phyloP scores from a whole-genome alignment of 495 filamentous ascomycete species.

The Sporormia fimetaria region DNA sequence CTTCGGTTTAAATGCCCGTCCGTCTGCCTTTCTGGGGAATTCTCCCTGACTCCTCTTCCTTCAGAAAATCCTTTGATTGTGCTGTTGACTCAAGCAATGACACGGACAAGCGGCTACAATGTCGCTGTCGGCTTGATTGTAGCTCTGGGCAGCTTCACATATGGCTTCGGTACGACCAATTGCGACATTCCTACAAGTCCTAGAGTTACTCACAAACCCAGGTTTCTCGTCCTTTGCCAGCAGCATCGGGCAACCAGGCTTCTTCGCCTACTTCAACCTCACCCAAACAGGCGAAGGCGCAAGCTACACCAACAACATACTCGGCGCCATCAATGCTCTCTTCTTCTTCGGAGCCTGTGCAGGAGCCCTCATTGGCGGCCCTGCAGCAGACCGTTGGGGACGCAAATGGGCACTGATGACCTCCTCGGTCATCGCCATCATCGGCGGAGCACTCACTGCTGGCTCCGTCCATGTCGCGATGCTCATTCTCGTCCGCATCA shows the following conservation, averaged over 20 bases:
- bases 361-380: conserved; percentile 20
- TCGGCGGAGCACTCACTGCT: conserved; percentile 26
- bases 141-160: conserved; percentile 26
- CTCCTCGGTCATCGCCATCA: conserved; percentile 13
- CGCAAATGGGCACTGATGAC: conserved; percentile 16
- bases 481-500: conserved; percentile 31
- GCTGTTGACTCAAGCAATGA: conserved; percentile 3
- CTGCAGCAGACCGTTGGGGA: conserved; percentile 22
- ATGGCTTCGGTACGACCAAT: conserved; percentile 16
- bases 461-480: conserved; percentile 27
- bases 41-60: neutral
- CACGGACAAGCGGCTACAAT: conserved; percentile 24
- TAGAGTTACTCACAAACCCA: neutral
- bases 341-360: conserved; percentile 25
- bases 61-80: neutral
- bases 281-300: conserved; percentile 13
- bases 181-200: neutral
- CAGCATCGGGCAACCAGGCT: conserved; percentile 24
- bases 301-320: conserved; percentile 25
- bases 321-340: conserved; percentile 27
- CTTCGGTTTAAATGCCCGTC: neutral
- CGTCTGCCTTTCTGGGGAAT: neutral
- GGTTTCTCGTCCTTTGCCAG: conserved; percentile 26
- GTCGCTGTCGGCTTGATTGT: conserved; percentile 23
- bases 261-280: conserved; percentile 26